Evolutionary conservation across 441 rosid genomes (phyloP).

Genomic region (Erysimum pusillum): DNA sequence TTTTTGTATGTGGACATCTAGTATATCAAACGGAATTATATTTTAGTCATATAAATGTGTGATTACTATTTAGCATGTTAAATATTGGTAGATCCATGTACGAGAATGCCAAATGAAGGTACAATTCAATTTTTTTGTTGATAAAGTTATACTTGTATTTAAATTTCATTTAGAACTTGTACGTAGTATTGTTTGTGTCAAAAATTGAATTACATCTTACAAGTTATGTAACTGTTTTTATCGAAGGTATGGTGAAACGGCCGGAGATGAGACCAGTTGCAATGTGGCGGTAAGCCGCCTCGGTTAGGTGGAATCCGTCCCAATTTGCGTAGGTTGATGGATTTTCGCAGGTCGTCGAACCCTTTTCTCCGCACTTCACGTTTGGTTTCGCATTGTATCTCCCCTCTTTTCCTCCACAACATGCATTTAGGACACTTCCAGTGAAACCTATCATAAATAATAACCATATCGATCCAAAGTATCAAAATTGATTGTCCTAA

Average conservation of each 20-base stretch:
- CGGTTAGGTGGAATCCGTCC: slow-evolving; percentile 85
- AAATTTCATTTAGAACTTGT: not conserved
- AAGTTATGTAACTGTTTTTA: not conserved
- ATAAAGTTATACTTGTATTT: too few species aligned
- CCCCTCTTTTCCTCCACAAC: slow-evolving; percentile 77
- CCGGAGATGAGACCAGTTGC: slow-evolving; percentile 60
- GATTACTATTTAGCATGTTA: too few species aligned
- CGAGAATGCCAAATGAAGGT: too few species aligned
- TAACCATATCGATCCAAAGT: too few species aligned
- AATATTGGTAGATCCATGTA: too few species aligned
- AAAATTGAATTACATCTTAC: not conserved
- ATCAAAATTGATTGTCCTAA: not conserved
- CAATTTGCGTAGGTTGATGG: slow-evolving; percentile 64
- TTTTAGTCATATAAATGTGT: too few species aligned
- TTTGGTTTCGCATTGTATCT: slow-evolving; percentile 66
- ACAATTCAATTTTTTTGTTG: too few species aligned
- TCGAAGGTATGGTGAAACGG: slow-evolving; percentile 54
- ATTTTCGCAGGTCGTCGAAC: slow-evolving; percentile 60
- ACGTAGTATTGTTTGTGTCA: not conserved
- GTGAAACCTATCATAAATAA: slow-evolving; percentile 66
- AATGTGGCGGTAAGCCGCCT: slow-evolving; percentile 62
- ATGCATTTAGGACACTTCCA: slow-evolving; percentile 57
- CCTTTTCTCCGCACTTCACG: slow-evolving; percentile 59
- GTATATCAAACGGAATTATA: too few species aligned
- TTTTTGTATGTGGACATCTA: too few species aligned